phyloP scores from a whole-genome alignment of 2,329 filamentous ascomycete species.

The Penicillium sp. region DNA sequence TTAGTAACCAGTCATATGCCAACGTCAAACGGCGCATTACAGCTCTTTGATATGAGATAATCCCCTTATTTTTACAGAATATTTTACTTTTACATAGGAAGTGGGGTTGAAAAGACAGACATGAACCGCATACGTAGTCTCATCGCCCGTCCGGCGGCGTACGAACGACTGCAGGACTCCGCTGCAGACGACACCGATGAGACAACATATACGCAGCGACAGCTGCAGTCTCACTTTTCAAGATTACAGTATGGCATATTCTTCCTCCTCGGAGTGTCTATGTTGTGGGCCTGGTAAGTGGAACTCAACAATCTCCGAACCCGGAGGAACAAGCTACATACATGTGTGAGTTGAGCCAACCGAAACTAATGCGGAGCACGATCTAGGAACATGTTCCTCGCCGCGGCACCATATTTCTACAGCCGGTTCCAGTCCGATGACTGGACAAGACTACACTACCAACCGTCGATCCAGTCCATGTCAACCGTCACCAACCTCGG shows the following conservation, averaged over 20 bases:
- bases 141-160: slow-evolving; percentile 25
- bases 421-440: slow-evolving; percentile 62
- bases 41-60: not conserved
- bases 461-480: slow-evolving; percentile 77
- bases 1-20: slow-evolving; percentile 4
- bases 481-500: slow-evolving; percentile 74
- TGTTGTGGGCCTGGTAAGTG: slow-evolving; percentile 91
- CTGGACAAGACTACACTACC: slow-evolving; percentile 72
- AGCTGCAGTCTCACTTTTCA: slow-evolving; percentile 51
- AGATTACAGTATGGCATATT: slow-evolving; percentile 83
- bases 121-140: slow-evolving; percentile 33
- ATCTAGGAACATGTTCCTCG: slow-evolving; percentile 90
- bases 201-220: slow-evolving; percentile 12
- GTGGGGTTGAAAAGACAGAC: not conserved
- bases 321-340: not conserved
- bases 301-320: not conserved
- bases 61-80: not conserved
- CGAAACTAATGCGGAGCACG: slow-evolving; percentile 3
- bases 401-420: slow-evolving; percentile 87
- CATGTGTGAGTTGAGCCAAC: not conserved
- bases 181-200: slow-evolving; percentile 26
- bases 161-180: slow-evolving; percentile 27
- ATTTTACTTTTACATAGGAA: not conserved
- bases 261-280: slow-evolving; percentile 73
- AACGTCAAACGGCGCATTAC: not conserved